Conservation (phyloP, 495 filamentous ascomycete species). For the Melanomma pulvis-pyrius region DNA sequence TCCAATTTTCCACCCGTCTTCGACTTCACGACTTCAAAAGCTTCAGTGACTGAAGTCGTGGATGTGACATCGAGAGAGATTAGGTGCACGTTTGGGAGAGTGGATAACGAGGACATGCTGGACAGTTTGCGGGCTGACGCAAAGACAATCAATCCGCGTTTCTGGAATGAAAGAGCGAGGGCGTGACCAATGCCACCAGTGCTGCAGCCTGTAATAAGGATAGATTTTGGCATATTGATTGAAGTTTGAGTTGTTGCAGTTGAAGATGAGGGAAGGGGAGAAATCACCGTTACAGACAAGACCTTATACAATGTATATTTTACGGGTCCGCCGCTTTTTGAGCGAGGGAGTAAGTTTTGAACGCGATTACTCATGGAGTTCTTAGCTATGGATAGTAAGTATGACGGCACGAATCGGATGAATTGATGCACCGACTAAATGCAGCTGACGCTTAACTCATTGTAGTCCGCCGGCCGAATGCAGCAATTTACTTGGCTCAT, state of each 20-base stretch:
- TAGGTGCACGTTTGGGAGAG: slow-evolving; percentile 15
- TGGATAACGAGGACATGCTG: slow-evolving; percentile 38
- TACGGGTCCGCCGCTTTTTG: background rate
- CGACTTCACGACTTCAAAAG: slow-evolving; percentile 51
- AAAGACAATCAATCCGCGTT: slow-evolving; percentile 48
- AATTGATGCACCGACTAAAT: too few relatives aligned
- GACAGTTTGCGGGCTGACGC: slow-evolving; percentile 47
- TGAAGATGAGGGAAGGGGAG: background rate
- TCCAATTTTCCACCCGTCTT: slow-evolving; percentile 62
- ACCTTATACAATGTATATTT: background rate
- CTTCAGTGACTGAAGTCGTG: slow-evolving; percentile 53
- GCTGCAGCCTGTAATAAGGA: slow-evolving; percentile 56
- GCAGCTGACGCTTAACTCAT: too few relatives aligned
- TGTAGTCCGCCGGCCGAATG: too few relatives aligned
- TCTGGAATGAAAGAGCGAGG: slow-evolving; percentile 48
- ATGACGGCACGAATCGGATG: too few relatives aligned
- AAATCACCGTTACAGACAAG: background rate
- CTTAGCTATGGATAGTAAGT: too few relatives aligned
- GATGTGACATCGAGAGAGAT: slow-evolving; percentile 51
- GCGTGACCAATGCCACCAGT: slow-evolving; percentile 52
- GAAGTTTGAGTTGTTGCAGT: slow-evolving; percentile 12
- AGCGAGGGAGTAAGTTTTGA: background rate
- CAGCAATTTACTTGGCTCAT: too few relatives aligned
- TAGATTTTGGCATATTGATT: slow-evolving; percentile 11
- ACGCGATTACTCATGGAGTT: too few relatives aligned